Conservation (phyloP, 148 eudicot genomes). For the Rhododendron kiyosumense region DNA sequence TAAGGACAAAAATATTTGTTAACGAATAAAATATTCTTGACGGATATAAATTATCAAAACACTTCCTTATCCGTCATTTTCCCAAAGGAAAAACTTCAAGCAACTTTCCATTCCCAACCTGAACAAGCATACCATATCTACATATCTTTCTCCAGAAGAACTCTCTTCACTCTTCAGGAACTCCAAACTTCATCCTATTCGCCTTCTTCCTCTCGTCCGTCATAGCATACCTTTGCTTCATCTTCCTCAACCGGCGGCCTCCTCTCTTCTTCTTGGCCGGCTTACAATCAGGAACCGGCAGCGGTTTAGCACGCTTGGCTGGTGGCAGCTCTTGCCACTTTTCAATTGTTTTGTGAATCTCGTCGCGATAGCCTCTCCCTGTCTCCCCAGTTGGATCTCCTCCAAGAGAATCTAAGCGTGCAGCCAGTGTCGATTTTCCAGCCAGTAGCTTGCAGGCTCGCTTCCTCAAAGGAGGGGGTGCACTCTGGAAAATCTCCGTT, state of each 20-base stretch:
- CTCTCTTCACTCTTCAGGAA: constrained; percentile 68
- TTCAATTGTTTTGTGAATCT: constrained; percentile 81
- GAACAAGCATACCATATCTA: constrained; percentile 39
- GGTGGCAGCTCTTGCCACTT: constrained; percentile 99
- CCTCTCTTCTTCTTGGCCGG: constrained; percentile 88
- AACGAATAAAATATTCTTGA: too few species aligned
- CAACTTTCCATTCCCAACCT: background rate
- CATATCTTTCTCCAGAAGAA: constrained; percentile 92
- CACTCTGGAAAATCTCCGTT: constrained; percentile 70
- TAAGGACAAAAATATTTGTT: too few species aligned
- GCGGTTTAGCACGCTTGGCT: constrained; percentile 89
- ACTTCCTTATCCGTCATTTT: too few species aligned
- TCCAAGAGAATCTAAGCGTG: constrained; percentile 74
- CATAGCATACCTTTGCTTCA: constrained; percentile 90
- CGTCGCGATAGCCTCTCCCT: constrained; percentile 63
- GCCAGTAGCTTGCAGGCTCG: constrained; percentile 85
- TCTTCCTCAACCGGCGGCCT: constrained; percentile 84
- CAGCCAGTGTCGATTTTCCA: constrained; percentile 79
- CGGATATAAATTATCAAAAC: too few species aligned
- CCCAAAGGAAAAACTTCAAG: too few species aligned
- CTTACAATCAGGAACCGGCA: constrained; percentile 94
- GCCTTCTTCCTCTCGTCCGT: constrained; percentile 93
- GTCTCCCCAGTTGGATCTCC: constrained; percentile 80
- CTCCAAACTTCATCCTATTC: constrained; percentile 89
- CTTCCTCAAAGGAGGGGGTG: constrained; percentile 76